Conservation (phyloP, 768 basidiomycete genomes). For the Gymnopilus junonius region DNA sequence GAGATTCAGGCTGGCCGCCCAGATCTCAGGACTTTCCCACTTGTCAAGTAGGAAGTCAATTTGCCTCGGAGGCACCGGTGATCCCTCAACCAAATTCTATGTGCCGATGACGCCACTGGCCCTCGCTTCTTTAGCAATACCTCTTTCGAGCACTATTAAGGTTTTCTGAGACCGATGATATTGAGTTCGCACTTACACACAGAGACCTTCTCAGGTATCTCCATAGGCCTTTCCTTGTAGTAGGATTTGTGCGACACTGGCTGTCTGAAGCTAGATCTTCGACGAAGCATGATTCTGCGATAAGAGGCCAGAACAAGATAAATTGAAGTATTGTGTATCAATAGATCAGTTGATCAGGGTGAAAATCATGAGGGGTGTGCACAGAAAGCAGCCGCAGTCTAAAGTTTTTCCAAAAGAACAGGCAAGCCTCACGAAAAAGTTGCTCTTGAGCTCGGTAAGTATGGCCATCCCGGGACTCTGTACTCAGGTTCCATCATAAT, state of each 20-base stretch:
- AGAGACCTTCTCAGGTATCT: background rate
- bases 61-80: background rate
- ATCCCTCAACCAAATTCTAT: background rate
- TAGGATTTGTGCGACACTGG: background rate
- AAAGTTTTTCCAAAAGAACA: background rate
- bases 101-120: background rate
- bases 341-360: background rate
- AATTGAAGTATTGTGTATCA: background rate
- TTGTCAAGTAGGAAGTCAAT: background rate
- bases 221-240: background rate
- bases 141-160: background rate
- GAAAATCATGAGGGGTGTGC: background rate
- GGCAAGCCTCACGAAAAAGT: background rate
- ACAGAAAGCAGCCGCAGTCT: background rate
- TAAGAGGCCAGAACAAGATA: background rate
- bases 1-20: background rate
- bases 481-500: background rate
- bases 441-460: background rate
- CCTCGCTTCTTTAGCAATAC: background rate
- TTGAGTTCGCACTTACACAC: background rate
- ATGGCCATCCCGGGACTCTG: background rate
- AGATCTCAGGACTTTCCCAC: background rate
- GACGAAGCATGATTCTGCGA: background rate
- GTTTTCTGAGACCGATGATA: background rate
- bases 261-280: background rate